Evolutionary conservation across 495 filamentous ascomycete species (phyloP), one percentile per base, ranked within the genome.

Genomic region (Gamarada debralockiae): DNA sequence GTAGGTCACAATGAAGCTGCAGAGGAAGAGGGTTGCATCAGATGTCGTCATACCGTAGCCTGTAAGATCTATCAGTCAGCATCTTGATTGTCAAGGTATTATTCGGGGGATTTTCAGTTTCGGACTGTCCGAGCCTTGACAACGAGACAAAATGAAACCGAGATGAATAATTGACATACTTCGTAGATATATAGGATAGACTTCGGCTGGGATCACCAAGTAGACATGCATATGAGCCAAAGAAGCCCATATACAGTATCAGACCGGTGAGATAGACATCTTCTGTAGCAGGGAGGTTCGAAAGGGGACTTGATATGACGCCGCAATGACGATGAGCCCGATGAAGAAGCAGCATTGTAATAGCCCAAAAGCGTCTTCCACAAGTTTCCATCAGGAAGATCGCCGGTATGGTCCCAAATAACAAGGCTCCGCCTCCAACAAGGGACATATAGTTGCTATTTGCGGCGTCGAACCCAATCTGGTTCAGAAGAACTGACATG

Each of bases 41-140:
- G 74, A 72, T 18, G 72, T 76, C 27, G 76, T 77, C 79, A 83
- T 82, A n/a, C 80, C 80, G 66, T 82, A 82, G n/a, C n/a, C n/a
- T n/a, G n/a, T n/a, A n/a, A n/a, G n/a, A n/a, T n/a, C n/a, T n/a
- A n/a, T n/a, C n/a, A n/a, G n/a, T n/a, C n/a, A n/a, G n/a, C n/a
- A n/a, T n/a, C n/a, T n/a, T n/a, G n/a, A n/a, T n/a, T n/a, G n/a
- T n/a, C n/a, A n/a, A n/a, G n/a, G n/a, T n/a, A n/a, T n/a, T n/a
- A n/a, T n/a, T n/a, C n/a, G n/a, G n/a, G n/a, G n/a, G n/a, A n/a
- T n/a, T n/a, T n/a, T n/a, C n/a, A n/a, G n/a, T n/a, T n/a, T n/a
- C n/a, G n/a, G n/a, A n/a, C n/a, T n/a, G n/a, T n/a, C n/a, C n/a
- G n/a, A n/a, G n/a, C n/a, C n/a, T n/a, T n/a, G n/a, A n/a, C n/a